Percentiles rank a stretch among this genome's conserved stretches.
phyloP scores from a whole-genome alignment of 225 moss, liverwort and hornwort genomes.

The Lunularia cruciata region DNA sequence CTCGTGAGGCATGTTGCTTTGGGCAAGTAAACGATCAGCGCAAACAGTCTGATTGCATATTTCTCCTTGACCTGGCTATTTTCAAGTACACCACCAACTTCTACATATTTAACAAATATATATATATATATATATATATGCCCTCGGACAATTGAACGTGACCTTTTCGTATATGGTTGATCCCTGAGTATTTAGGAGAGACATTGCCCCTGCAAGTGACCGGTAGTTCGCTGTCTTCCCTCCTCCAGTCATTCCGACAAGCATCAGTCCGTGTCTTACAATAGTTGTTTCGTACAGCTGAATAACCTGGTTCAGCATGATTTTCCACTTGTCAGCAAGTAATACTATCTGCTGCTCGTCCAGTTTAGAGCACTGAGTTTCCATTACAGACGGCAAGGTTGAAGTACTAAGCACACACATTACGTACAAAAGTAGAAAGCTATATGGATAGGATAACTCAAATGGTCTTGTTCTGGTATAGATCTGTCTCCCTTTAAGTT shows the following conservation, averaged over 20 bases:
- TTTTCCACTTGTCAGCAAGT: slow-evolving; percentile 3
- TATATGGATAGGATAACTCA: no score
- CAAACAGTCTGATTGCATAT: no score
- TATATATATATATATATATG: no score
- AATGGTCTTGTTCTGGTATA: no score
- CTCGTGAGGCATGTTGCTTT: neutral
- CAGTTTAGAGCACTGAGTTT: no score
- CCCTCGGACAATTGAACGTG: no score
- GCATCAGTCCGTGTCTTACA: slow-evolving; percentile 87
- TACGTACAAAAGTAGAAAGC: neutral
- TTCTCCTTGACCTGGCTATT: no score
- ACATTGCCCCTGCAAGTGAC: slow-evolving; percentile 70
- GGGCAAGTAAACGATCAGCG: no score
- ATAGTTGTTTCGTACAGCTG: slow-evolving; percentile 82
- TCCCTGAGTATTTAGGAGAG: slow-evolving; percentile 59
- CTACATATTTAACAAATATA: no score
- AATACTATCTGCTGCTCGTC: neutral
- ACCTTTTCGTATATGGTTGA: slow-evolving; percentile 70
- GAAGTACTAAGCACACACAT: neutral
- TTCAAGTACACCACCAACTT: no score
- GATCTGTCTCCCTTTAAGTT: no score
- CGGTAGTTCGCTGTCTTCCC: slow-evolving; percentile 85
- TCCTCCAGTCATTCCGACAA: slow-evolving; percentile 83
- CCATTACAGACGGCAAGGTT: no score
- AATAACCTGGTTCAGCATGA: slow-evolving; percentile 52